Percentiles rank a stretch among this genome's conserved stretches.
phyloP scores from a whole-genome alignment of 495 filamentous ascomycete species.

The Annulohypoxylon stygium region DNA sequence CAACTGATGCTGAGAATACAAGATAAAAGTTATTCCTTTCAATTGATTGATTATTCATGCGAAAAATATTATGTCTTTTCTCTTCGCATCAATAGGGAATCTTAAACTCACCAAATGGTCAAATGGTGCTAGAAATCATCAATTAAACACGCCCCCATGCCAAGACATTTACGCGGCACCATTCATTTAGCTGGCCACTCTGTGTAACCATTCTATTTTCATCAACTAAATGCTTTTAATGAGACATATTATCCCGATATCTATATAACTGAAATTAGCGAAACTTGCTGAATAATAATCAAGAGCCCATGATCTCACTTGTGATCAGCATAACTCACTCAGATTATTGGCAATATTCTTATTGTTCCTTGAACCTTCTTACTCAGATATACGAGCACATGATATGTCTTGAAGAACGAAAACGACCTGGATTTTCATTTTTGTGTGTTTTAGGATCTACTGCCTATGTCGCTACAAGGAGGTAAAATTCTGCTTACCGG shows the following conservation, averaged over 20 bases:
- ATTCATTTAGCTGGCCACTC: not conserved
- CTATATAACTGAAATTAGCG: not conserved
- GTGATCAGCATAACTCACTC: not conserved
- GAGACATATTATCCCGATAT: not conserved
- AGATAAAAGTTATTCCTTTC: not conserved
- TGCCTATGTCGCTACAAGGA: no score
- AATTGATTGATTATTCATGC: not conserved
- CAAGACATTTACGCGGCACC: not conserved
- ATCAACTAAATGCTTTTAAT: not conserved
- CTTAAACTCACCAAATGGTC: no score
- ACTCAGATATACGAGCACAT: constrained; percentile 5
- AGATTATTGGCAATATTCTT: constrained; percentile 13
- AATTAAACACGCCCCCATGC: not conserved
- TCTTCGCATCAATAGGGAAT: not conserved
- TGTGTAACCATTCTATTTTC: not conserved
- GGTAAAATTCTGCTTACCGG: no score
- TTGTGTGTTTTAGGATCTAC: not conserved
- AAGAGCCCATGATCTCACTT: not conserved
- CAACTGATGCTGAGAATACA: not conserved
- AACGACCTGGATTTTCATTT: not conserved
- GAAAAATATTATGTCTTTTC: not conserved
- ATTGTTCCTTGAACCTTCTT: not conserved
- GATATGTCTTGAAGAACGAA: constrained; percentile 1
- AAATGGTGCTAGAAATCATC: not conserved
- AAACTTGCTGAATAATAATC: constrained; percentile 1